Evolutionary conservation across 768 basidiomycete genomes (phyloP).

Genomic region (Termitomyces eurrhizus): DNA sequence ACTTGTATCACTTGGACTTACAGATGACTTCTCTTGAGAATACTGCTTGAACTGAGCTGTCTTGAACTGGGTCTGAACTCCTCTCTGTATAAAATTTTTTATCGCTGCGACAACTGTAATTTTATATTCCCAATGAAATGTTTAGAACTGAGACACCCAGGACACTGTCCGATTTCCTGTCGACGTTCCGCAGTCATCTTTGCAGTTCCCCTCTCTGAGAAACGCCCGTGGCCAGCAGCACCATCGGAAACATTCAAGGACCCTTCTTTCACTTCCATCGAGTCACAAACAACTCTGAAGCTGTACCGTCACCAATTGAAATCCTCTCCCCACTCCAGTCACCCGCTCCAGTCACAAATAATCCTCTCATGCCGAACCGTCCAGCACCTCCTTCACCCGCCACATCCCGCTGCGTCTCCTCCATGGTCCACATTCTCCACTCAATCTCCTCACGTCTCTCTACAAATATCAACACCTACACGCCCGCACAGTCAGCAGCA

Average conservation of each 20-base stretch:
- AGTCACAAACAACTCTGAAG: not conserved
- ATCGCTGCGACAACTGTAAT: no score
- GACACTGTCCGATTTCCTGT: constrained; percentile 29
- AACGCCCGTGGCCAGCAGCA: constrained; percentile 1
- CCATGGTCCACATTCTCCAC: constrained; percentile 28
- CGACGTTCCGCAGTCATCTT: constrained; percentile 38
- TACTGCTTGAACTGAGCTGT: no score
- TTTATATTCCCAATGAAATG: no score
- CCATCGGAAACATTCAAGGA: not conserved
- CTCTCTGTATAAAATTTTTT: no score
- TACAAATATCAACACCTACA: not conserved
- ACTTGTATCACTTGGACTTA: no score
- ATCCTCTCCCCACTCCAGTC: not conserved
- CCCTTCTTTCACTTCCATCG: constrained; percentile 1
- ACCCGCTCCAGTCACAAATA: not conserved
- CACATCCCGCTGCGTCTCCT: constrained; percentile 18
- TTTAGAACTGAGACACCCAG: no score
- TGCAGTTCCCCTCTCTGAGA: constrained; percentile 49
- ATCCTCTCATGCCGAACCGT: constrained; percentile 18
- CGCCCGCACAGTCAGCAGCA: not conserved
- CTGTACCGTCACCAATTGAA: constrained; percentile 4
- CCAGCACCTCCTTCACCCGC: constrained; percentile 16
- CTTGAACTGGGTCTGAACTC: no score
- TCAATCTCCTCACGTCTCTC: constrained; percentile 8
- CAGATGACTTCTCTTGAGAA: no score